phyloP scores from a whole-genome alignment of 768 basidiomycete genomes.

The Lactarius psammicola region DNA sequence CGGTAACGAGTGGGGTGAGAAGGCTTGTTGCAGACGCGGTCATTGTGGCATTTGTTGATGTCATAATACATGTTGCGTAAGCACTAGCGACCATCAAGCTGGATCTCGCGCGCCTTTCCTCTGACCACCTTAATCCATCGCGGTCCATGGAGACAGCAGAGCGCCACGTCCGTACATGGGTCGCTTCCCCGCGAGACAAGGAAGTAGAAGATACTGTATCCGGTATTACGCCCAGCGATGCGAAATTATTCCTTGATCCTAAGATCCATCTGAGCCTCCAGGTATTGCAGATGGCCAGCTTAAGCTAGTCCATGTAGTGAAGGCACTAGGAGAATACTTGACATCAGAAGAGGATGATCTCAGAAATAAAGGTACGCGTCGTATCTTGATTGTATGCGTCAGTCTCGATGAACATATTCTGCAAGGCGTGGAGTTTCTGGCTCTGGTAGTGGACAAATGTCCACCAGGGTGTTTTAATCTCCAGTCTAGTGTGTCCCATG shows the following conservation, averaged over 20 bases:
- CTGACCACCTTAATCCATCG: background rate
- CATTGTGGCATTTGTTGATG: background rate
- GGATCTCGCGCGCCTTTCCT: background rate
- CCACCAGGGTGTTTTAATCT: slow-evolving; percentile 65
- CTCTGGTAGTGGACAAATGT: slow-evolving; percentile 61
- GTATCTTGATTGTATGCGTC: background rate
- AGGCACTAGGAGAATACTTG: slow-evolving; percentile 82
- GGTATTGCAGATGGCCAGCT: slow-evolving; percentile 54
- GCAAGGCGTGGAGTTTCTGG: slow-evolving; percentile 81
- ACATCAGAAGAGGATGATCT: slow-evolving; percentile 80
- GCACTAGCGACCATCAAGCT: background rate
- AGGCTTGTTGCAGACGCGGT: background rate
- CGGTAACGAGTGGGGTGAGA: background rate
- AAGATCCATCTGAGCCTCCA: slow-evolving; percentile 32
- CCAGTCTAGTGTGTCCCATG: slow-evolving; percentile 65
- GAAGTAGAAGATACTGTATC: slow-evolving; percentile 33
- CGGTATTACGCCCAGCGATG: slow-evolving; percentile 24
- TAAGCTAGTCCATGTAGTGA: slow-evolving; percentile 75
- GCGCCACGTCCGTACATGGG: slow-evolving; percentile 34
- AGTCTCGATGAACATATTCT: background rate
- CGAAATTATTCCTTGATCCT: slow-evolving; percentile 1
- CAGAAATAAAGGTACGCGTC: slow-evolving; percentile 67
- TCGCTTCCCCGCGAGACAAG: slow-evolving; percentile 32
- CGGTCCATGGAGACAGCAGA: slow-evolving; percentile 33
- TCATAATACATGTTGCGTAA: slow-evolving; percentile 5